phyloP scores from a whole-genome alignment of 345 rosid species.

The Aquilaria malaccensis region DNA sequence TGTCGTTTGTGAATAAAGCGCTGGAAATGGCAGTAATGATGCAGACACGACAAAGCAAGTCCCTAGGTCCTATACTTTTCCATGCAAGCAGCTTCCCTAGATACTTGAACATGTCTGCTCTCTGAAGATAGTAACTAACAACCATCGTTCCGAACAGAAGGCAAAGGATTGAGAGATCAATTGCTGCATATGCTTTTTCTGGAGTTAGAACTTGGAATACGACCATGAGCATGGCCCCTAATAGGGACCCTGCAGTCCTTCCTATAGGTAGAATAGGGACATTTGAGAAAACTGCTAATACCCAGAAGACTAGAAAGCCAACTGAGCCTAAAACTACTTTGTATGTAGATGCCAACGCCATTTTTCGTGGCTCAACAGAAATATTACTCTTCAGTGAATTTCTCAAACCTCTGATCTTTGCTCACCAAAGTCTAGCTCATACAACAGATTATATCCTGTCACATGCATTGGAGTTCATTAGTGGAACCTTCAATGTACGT shows the following conservation, averaged over 20 bases:
- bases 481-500: not conserved
- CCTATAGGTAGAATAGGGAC: slow-evolving; percentile 77
- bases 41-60: slow-evolving; percentile 61
- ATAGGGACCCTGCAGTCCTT: slow-evolving; percentile 81
- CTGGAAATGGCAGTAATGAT: slow-evolving; percentile 71
- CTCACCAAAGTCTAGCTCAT: not conserved
- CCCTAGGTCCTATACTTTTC: slow-evolving; percentile 70
- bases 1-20: slow-evolving; percentile 84
- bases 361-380: slow-evolving; percentile 15
- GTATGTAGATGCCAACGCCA: slow-evolving; percentile 47
- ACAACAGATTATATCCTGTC: not conserved
- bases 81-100: slow-evolving; percentile 63
- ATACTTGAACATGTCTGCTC: slow-evolving; percentile 76
- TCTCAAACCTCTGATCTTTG: not conserved
- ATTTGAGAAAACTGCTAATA: slow-evolving; percentile 76
- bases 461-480: not conserved
- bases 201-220: slow-evolving; percentile 60
- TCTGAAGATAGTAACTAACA: slow-evolving; percentile 69
- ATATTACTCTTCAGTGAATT: not conserved
- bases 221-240: slow-evolving; percentile 88
- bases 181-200: slow-evolving; percentile 69
- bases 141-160: slow-evolving; percentile 93
- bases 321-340: slow-evolving; percentile 59
- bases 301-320: slow-evolving; percentile 75
- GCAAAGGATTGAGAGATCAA: slow-evolving; percentile 79